Evolutionary conservation across 2,329 filamentous ascomycete genomes (phyloP).

Genomic region (Leptographium radiaticola): DNA sequence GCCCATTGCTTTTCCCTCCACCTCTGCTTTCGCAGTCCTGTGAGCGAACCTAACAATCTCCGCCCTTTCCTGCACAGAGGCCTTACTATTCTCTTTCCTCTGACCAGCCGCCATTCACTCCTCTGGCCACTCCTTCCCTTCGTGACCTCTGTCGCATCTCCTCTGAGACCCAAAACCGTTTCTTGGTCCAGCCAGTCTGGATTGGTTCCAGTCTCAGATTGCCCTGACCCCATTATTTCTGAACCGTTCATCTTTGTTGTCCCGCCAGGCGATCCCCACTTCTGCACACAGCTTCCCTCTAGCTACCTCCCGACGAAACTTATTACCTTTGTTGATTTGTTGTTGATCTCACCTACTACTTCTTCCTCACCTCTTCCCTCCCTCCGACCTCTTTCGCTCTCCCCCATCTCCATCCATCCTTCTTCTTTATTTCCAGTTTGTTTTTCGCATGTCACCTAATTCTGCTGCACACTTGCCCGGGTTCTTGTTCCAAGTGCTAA

Average conservation of each 20-base stretch:
- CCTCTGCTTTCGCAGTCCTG: neutral
- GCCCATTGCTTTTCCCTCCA: neutral
- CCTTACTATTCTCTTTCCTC: neutral
- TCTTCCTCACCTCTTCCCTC: neutral
- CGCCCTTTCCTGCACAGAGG: neutral
- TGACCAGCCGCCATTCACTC: neutral
- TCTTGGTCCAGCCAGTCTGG: too few species aligned
- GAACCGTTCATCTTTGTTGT: slow-evolving; percentile 1
- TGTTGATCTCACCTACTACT: neutral
- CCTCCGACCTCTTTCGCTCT: too few species aligned
- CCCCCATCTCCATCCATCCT: neutral
- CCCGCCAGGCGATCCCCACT: slow-evolving; percentile 3
- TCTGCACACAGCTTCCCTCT: neutral
- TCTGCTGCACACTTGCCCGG: neutral
- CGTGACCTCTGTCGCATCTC: too few species aligned
- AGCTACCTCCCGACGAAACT: neutral
- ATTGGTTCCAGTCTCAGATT: too few species aligned
- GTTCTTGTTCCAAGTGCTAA: neutral
- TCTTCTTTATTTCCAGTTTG: neutral
- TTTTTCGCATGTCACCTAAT: neutral
- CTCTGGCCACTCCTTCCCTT: neutral
- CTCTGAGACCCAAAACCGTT: too few species aligned
- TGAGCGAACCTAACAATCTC: neutral
- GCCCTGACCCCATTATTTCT: neutral
- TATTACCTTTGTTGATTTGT: slow-evolving; percentile 1